Conservation (phyloP, 768 basidiomycete genomes). For the Amanita inopinata region DNA sequence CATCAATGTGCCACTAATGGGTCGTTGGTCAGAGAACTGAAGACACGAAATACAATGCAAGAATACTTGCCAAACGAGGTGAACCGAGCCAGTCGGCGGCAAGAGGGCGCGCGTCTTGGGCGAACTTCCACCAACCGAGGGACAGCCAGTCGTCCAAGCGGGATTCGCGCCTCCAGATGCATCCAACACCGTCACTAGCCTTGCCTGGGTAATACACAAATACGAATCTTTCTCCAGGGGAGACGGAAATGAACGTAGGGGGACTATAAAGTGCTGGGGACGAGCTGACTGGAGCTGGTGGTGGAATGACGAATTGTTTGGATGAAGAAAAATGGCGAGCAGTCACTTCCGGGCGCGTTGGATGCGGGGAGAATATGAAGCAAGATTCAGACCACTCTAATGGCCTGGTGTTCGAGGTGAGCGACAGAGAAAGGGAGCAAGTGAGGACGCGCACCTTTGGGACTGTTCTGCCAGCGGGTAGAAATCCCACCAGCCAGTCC, state of each 20-base stretch:
- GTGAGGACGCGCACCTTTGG: constrained; percentile 31
- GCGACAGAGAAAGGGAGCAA: constrained; percentile 5
- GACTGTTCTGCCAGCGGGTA: constrained; percentile 49
- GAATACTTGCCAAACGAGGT: constrained; percentile 45
- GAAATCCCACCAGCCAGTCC: constrained; percentile 68
- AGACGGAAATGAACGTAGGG: constrained; percentile 51
- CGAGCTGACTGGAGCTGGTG: constrained; percentile 39
- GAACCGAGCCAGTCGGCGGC: constrained; percentile 51
- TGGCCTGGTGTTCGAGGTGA: constrained; percentile 33
- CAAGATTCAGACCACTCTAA: constrained; percentile 64
- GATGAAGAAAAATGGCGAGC: constrained; percentile 64
- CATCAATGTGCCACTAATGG: constrained; percentile 43
- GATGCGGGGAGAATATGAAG: constrained; percentile 60
- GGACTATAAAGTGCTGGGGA: constrained; percentile 45
- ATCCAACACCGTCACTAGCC: constrained; percentile 46
- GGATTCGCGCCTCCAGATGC: constrained; percentile 52
- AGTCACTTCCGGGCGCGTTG: constrained; percentile 46
- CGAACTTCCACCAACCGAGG: constrained; percentile 45
- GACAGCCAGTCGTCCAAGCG: constrained; percentile 56
- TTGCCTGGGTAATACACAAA: constrained; percentile 68
- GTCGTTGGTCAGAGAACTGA: constrained; percentile 3
- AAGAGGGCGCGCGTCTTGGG: constrained; percentile 47
- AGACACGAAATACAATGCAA: neutral
- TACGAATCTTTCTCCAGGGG: constrained; percentile 50
- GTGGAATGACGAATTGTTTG: constrained; percentile 49